Conservation (phyloP, 345 rosid species). For the Rubroshorea leprosula region DNA sequence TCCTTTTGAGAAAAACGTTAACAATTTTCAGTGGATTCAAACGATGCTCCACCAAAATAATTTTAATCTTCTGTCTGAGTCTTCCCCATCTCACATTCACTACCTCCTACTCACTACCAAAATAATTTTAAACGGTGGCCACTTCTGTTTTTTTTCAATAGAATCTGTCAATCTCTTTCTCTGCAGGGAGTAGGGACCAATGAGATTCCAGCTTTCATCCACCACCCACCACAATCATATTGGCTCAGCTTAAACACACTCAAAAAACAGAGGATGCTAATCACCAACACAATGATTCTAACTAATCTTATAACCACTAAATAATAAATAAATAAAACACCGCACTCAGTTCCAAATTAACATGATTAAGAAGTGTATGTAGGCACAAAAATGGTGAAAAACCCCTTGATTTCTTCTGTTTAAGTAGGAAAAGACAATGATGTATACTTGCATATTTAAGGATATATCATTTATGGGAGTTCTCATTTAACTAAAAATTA, state of each 20-base stretch:
- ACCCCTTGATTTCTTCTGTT: background rate
- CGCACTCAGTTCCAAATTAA: background rate
- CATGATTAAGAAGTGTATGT: constrained; percentile 8
- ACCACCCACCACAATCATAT: constrained; percentile 9
- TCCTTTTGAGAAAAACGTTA: too few relatives aligned
- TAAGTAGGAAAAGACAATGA: background rate
- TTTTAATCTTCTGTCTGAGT: too few relatives aligned
- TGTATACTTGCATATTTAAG: background rate
- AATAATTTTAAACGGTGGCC: too few relatives aligned
- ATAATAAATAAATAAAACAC: background rate
- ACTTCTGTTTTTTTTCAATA: too few relatives aligned
- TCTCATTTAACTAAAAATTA: too few relatives aligned
- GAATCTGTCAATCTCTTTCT: constrained; percentile 15
- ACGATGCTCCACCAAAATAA: too few relatives aligned
- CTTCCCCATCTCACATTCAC: too few relatives aligned
- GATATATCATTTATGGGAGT: background rate
- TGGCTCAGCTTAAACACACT: background rate
- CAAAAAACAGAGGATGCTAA: constrained; percentile 14
- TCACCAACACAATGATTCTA: constrained; percentile 22
- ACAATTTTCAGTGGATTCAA: too few relatives aligned
- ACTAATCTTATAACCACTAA: background rate
- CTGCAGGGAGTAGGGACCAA: constrained; percentile 1
- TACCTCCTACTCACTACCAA: background rate
- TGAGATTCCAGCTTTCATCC: constrained; percentile 43
- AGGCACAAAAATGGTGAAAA: background rate